Percentiles rank a stretch among this genome's conserved stretches.
phyloP scores from a whole-genome alignment of 345 rosid genomes.

The Crucihimalaya himalaica region DNA sequence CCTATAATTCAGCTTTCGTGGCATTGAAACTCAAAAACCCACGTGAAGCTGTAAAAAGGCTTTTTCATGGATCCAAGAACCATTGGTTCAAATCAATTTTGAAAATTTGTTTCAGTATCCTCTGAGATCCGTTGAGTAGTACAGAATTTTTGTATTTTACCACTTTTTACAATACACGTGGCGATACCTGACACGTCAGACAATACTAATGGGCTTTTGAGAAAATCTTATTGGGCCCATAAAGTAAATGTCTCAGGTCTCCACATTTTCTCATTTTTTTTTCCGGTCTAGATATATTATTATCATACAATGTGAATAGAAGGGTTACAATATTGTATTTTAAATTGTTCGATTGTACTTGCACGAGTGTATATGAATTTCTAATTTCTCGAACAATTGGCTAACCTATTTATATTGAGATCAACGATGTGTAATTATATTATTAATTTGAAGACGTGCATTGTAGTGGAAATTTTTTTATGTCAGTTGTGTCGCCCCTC shows the following conservation, averaged over 20 bases:
- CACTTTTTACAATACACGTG: constrained; percentile 20
- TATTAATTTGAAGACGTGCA: constrained; percentile 32
- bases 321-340: not conserved
- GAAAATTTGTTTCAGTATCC: not conserved
- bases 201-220: constrained; percentile 13
- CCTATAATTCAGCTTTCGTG: not conserved
- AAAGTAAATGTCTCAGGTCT: too few relatives aligned
- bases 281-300: not conserved
- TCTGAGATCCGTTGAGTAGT: constrained; percentile 25
- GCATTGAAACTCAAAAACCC: constrained; percentile 24
- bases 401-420: not conserved
- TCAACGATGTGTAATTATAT: not conserved
- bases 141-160: not conserved
- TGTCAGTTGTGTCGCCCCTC: constrained; percentile 33
- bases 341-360: not conserved
- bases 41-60: constrained; percentile 20
- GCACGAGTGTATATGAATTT: constrained; percentile 27
- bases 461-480: constrained; percentile 23
- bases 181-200: not conserved
- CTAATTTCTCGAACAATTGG: not conserved
- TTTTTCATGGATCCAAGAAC: constrained; percentile 27
- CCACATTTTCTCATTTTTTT: not conserved
- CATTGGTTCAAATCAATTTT: constrained; percentile 3
- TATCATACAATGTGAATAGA: not conserved
- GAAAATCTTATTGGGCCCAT: not conserved